These are phyloP conservation scores for Geotrichum bryndzae DNA, from an alignment of 1,139 yeast species.

Conservation along the genomic window DNA sequence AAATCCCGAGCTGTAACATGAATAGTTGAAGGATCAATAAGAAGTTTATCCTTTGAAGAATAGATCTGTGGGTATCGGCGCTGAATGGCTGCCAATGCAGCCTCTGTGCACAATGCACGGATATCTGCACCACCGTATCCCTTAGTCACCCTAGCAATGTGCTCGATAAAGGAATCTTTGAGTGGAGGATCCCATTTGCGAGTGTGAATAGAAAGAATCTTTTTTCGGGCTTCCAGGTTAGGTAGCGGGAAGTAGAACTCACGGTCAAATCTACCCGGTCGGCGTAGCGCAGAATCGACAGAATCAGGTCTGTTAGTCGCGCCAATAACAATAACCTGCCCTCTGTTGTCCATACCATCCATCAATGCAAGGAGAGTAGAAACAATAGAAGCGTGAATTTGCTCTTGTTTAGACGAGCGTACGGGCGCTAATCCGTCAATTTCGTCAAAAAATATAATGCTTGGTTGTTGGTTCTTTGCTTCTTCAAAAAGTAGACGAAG, in stretches of 20 bases:
- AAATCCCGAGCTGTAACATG: constrained; percentile 80
- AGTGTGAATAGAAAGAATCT: constrained; percentile 79
- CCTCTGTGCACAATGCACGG: constrained; percentile 90
- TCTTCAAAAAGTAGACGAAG: constrained; percentile 85
- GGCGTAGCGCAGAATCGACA: constrained; percentile 89
- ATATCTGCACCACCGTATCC: constrained; percentile 98
- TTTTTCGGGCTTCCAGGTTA: constrained; percentile 67
- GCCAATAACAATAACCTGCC: constrained; percentile 95
- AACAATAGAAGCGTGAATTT: constrained; percentile 94
- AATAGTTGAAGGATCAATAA: constrained; percentile 64
- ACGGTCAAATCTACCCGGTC: constrained; percentile 96
- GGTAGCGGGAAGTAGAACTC: constrained; percentile 95
- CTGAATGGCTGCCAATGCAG: constrained; percentile 90
- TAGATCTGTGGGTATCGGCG: constrained; percentile 91
- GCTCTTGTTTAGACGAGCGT: constrained; percentile 93
- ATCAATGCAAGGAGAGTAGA: constrained; percentile 87
- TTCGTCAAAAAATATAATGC: constrained; percentile 92
- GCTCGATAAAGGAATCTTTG: constrained; percentile 50
- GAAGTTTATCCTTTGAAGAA: constrained; percentile 62
- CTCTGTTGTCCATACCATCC: constrained; percentile 98
- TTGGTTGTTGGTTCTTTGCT: constrained; percentile 92
- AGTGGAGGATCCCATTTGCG: constrained; percentile 79
- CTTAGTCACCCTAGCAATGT: constrained; percentile 77
- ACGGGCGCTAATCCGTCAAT: constrained; percentile 98
- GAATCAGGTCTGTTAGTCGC: constrained; percentile 98